Base-by-base conservation (phyloP, 805 yeast genomes). In the Candida corydali region DNA sequence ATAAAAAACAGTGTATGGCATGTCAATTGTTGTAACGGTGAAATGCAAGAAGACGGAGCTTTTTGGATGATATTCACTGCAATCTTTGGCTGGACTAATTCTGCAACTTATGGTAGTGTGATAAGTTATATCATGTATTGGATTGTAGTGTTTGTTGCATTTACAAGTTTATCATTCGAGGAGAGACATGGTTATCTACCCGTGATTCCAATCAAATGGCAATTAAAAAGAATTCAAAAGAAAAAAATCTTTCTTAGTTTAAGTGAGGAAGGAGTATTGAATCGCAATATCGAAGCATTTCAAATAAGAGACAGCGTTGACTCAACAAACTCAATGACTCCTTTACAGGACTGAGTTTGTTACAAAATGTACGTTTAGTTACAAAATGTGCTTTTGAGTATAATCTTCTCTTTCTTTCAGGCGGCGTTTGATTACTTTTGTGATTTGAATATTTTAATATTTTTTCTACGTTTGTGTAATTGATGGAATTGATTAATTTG, bases 41-140 rank as follows among this genome's bases (percentile, higher is more conserved):
- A 53, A 35, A 47, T 63, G 41, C 59, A 55, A 31, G 71, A 66
- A 25, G 73, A 66, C 32, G 63, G 65, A 1, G 43, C 54, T 25
- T 63, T 69, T 57, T 67, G 73, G 73, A 67, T 68, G 73, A 59
- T 66, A 12, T 58, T 63, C 41, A 67, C 65, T 34, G 72, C 73
- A 25, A 51, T 67, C 25, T 55, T 67, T 29, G 73, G 73, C 3
- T 67, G 73, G 73, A 65, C 72, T 18, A 67, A 67, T 41, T 54
- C 68, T 12, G 73, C 73, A 12, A 67, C 73, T 3, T 63, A 65
- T 47, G 71, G 70, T 4, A 63, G 70, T 41, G 70, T 68, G 8
- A 45, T 50, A 7, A 45, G 59, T 27, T 68, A 68, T 44, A 50
- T 54, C 26, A 46, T 49, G 5, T 68, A 66, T 46, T 68, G 73